These are phyloP conservation scores for Artomyces pyxidatus DNA, from an alignment of 768 basidiomycete species.

Conservation along the genomic window DNA sequence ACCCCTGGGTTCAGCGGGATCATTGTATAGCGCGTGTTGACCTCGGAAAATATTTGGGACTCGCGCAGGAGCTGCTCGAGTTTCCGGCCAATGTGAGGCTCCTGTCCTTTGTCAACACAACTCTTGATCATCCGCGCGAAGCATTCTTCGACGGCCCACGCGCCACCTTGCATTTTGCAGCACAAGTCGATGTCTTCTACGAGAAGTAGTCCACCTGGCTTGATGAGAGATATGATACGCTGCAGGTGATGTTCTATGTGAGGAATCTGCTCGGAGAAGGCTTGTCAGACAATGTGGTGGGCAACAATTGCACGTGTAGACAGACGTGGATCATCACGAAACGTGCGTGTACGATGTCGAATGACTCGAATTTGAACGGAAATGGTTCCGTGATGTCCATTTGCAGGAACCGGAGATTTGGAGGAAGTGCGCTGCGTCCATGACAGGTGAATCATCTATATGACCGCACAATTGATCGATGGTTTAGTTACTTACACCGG, in stretches of 20 bases:
- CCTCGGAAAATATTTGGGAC: not conserved
- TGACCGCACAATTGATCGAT: too few relatives aligned
- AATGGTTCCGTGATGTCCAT: constrained; percentile 16
- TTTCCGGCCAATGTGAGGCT: not conserved
- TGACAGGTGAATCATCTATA: too few relatives aligned
- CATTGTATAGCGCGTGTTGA: constrained; percentile 3
- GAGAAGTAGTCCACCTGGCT: constrained; percentile 21
- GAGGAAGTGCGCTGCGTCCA: constrained; percentile 18
- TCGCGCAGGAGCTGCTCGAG: constrained; percentile 1
- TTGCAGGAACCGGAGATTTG: constrained; percentile 16
- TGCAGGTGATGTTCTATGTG: constrained; percentile 10
- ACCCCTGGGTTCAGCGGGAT: not conserved
- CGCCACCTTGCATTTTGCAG: not conserved
- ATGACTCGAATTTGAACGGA: constrained; percentile 14
- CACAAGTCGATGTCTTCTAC: constrained; percentile 16
- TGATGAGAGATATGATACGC: constrained; percentile 16
- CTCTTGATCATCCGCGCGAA: not conserved
- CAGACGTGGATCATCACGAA: constrained; percentile 20
- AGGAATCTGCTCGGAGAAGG: constrained; percentile 12
- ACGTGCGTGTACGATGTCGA: constrained; percentile 20
- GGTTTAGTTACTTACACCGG: too few relatives aligned
- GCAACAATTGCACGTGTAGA: not conserved
- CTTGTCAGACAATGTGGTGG: not conserved
- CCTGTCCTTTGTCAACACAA: constrained; percentile 2
- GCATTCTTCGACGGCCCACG: not conserved